phyloP scores from a whole-genome alignment of 2,329 filamentous ascomycete genomes.

The Xylaria sp. region DNA sequence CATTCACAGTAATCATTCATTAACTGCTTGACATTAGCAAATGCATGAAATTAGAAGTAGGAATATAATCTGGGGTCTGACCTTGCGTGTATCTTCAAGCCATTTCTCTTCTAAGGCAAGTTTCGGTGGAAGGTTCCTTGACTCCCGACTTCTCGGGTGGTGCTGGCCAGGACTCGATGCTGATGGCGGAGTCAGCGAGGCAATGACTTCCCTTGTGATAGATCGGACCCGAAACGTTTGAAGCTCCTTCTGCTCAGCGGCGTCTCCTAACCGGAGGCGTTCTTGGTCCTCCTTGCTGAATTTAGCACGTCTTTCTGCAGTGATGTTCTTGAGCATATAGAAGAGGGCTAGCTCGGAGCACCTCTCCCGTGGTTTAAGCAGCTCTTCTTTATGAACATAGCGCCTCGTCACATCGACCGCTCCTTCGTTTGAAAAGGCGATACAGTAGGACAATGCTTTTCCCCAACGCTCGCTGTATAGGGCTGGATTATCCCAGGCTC shows the following conservation, averaged over 20 bases:
- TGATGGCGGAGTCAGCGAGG: slow-evolving; percentile 1
- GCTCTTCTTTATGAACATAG: slow-evolving; percentile 2
- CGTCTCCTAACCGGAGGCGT: neutral
- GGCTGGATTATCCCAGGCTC: slow-evolving; percentile 6
- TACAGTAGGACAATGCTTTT: slow-evolving; percentile 10
- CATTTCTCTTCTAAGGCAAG: slow-evolving; percentile 16
- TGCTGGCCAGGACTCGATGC: neutral
- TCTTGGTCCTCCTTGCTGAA: slow-evolving; percentile 5
- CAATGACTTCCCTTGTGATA: neutral
- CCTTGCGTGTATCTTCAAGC: slow-evolving; percentile 14
- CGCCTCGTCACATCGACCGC: slow-evolving; percentile 11
- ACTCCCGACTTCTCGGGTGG: neutral
- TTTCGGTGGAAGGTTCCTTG: neutral
- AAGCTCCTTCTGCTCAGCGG: slow-evolving; percentile 7
- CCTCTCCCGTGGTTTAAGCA: neutral
- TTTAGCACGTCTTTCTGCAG: slow-evolving; percentile 3
- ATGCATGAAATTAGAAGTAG: neutral
- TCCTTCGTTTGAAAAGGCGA: slow-evolving; percentile 14
- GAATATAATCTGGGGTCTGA: neutral
- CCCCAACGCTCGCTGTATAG: slow-evolving; percentile 12
- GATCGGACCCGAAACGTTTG: slow-evolving; percentile 8
- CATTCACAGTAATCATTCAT: slow-evolving; percentile 11
- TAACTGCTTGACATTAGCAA: neutral
- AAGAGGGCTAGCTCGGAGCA: slow-evolving; percentile 16
- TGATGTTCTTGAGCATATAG: slow-evolving; percentile 18